Base-by-base conservation (phyloP, 2,329 filamentous ascomycete genomes). In the Fusarium heterosporum region DNA sequence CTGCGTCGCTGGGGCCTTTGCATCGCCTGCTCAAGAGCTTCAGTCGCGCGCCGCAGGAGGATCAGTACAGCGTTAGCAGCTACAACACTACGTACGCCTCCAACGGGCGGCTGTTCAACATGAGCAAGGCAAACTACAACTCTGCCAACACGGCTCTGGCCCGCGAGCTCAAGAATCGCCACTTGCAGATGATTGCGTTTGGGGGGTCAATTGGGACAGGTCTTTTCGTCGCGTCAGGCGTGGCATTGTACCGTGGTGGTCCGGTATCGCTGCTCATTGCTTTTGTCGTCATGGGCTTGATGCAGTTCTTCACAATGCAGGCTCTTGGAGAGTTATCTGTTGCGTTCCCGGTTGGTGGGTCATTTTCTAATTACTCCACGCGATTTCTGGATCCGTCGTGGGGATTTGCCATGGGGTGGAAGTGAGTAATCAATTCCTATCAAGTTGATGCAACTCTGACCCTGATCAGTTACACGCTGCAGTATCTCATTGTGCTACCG, bases 351-450 rank as follows among this genome's bases (percentile, higher is more conserved):
- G 90, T 97, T 17, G 92, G 94, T 22, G 95, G 94, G 45, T 96
- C 93, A 2, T 97, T 97, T 77, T 92, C 93, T 2, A 90, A 93
- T 14, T 97, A 94, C 78, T 96, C 94, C 16, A 97, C 93, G 16
- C 88, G 95, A 16, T 97, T 97, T 74, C 79, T 98, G n/a, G 93
- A 97, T 75, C 95, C 94, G 1, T 93, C 93, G 1, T 97, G 93
- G 93, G 93, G 93, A 0, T 97, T 97, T 75, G 92, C 93, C 28
- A 96, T 97, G 92, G 93, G 93, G 11, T 96, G 93, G 93, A 97
- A 96, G 84, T 92, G 76, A 63, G 56, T 38, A 36, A 2, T 46
- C n/a, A 5, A 13, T 28, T 22, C 6, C n/a, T 19, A 2, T 28
- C 26, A 2, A 16, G 11, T 16, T 28, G 22, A 34, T 26, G 11